Evolutionary conservation across 768 basidiomycete species (phyloP).

Genomic region (Phaeolepiota aurea): DNA sequence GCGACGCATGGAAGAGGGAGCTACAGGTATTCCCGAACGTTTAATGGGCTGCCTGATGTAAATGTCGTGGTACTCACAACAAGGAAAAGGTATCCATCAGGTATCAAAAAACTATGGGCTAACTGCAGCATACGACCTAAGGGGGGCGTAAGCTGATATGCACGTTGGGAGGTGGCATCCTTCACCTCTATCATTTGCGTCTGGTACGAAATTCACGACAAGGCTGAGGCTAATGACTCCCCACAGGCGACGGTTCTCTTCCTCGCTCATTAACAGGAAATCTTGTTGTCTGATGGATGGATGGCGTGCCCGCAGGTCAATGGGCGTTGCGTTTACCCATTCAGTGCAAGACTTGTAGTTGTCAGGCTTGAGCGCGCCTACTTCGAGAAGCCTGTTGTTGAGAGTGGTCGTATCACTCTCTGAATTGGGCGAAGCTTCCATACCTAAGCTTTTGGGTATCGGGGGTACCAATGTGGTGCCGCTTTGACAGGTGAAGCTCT

Average conservation of each 20-base stretch:
- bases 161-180: not conserved
- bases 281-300: conserved; percentile 81
- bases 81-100: conserved; percentile 58
- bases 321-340: conserved; percentile 71
- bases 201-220: conserved; percentile 85
- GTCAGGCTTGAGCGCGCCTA: conserved; percentile 80
- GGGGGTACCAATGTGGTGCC: conserved; percentile 2
- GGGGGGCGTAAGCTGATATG: not conserved
- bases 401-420: not conserved
- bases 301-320: conserved; percentile 81
- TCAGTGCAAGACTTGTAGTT: conserved; percentile 60
- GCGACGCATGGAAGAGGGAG: conserved; percentile 78
- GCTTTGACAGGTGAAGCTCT: conserved; percentile 30
- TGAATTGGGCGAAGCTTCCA: not conserved
- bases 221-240: conserved; percentile 79
- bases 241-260: conserved; percentile 50
- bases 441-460: not conserved
- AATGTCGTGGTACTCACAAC: conserved; percentile 37
- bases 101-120: conserved; percentile 46
- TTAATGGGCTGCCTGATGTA: not conserved
- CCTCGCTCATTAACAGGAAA: conserved; percentile 57
- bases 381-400: conserved; percentile 67
- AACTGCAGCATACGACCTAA: conserved; percentile 66
- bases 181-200: conserved; percentile 65
- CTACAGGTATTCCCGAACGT: conserved; percentile 24